A percentile compares a stretch with the other conserved stretches of the same genome.
Evolutionary conservation across 129 eudicot genomes (phyloP).

Genomic region (Tagetes patula): DNA sequence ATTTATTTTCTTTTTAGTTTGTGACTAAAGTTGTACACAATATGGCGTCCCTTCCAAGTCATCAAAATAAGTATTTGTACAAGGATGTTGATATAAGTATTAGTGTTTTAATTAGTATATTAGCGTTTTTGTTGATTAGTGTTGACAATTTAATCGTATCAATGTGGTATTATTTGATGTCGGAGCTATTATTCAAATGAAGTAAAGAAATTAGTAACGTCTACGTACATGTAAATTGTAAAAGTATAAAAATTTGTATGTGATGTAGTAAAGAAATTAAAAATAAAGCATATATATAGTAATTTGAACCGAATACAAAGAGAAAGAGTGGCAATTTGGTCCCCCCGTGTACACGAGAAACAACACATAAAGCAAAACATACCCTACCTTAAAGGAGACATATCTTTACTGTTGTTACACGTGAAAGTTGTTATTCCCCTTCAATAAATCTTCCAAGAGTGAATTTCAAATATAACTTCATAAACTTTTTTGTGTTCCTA

Average conservation of each 20-base stretch:
- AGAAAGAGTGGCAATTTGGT: conserved; percentile 2
- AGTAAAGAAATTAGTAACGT: neutral
- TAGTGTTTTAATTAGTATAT: no score
- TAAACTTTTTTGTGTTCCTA: neutral
- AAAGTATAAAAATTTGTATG: neutral
- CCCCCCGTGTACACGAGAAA: conserved; percentile 32
- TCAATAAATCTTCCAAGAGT: neutral
- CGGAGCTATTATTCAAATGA: neutral
- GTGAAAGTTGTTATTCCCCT: conserved; percentile 30
- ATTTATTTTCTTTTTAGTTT: no score
- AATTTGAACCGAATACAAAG: neutral
- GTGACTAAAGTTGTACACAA: no score
- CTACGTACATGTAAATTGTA: neutral
- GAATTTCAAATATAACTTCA: neutral
- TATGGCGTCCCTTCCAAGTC: no score
- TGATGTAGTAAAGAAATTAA: neutral
- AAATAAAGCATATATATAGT: neutral
- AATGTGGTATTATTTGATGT: neutral
- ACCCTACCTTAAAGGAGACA: conserved; percentile 22
- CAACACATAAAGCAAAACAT: conserved; percentile 36
- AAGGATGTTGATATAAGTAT: no score
- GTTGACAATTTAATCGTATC: neutral
- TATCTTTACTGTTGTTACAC: conserved; percentile 28
- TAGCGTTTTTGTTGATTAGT: no score
- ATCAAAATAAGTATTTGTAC: no score